Conservation (phyloP, 345 rosid species). For the Mallotus nudiflorus region DNA sequence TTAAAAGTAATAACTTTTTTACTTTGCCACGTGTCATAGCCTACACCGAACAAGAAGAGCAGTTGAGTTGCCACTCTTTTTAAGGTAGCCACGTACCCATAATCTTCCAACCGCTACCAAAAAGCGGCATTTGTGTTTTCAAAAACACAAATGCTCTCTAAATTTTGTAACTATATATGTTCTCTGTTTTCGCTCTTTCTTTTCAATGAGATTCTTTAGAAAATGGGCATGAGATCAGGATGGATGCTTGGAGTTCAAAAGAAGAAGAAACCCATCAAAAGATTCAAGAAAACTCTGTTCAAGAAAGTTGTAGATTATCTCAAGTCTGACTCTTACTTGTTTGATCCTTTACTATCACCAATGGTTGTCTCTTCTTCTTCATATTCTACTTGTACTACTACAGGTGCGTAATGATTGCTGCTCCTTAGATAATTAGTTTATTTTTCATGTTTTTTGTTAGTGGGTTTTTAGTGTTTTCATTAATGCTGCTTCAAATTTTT, state of each 20-base stretch:
- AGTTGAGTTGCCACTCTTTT: too few relatives aligned
- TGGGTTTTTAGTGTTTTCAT: neutral
- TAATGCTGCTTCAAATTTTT: neutral
- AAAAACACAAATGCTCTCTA: too few relatives aligned
- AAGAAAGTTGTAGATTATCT: constrained; percentile 38
- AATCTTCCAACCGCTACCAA: too few relatives aligned
- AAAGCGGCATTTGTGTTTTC: too few relatives aligned
- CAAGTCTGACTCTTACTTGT: constrained; percentile 46
- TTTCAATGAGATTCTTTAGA: too few relatives aligned
- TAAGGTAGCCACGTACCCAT: too few relatives aligned
- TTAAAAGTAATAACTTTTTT: too few relatives aligned
- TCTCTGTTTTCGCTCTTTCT: neutral
- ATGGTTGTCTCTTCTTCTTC: neutral
- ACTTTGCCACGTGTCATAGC: too few relatives aligned
- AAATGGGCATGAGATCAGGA: constrained; percentile 20
- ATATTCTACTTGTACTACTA: neutral
- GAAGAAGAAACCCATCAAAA: constrained; percentile 34
- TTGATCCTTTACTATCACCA: constrained; percentile 43
- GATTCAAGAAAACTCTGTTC: constrained; percentile 25
- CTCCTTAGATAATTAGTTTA: neutral
- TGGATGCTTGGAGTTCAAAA: constrained; percentile 31
- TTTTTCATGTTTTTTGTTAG: neutral
- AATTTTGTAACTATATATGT: neutral
- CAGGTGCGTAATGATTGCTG: constrained; percentile 17
- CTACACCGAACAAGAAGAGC: too few relatives aligned